These are phyloP conservation scores for Nigrospora oryzae DNA, from an alignment of 2,329 filamentous ascomycete genomes.

Conservation along the genomic window DNA sequence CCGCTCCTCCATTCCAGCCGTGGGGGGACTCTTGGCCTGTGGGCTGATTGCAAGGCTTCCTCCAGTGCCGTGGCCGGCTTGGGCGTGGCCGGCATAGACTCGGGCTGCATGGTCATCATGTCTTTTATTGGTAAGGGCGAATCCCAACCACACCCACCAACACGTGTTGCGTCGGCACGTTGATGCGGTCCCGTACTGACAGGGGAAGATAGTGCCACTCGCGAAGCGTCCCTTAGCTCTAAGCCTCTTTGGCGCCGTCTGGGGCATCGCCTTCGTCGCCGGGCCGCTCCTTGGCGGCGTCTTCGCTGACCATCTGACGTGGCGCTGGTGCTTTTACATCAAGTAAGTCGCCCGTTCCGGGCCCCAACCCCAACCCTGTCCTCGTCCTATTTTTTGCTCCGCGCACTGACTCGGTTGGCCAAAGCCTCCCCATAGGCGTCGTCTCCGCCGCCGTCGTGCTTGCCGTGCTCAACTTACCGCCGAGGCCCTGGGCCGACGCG, in stretches of 20 bases:
- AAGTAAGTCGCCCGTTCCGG: slow-evolving; percentile 1
- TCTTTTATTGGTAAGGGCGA: slow-evolving; percentile 18
- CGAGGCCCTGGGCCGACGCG: slow-evolving; percentile 21
- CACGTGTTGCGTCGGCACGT: no score
- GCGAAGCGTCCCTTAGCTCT: slow-evolving; percentile 9
- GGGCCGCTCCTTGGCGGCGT: slow-evolving; percentile 6
- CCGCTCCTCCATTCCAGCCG: no score
- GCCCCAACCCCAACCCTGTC: not conserved
- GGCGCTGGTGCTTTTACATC: slow-evolving; percentile 11
- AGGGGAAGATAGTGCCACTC: slow-evolving; percentile 3
- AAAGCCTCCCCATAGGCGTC: slow-evolving; percentile 30
- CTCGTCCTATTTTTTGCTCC: not conserved
- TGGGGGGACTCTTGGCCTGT: no score
- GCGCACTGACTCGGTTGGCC: not conserved
- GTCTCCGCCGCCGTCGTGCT: slow-evolving; percentile 37
- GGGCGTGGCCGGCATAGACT: slow-evolving; percentile 18
- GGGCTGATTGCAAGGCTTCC: no score
- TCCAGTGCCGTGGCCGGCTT: slow-evolving; percentile 16
- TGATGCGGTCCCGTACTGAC: no score
- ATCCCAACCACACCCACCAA: no score
- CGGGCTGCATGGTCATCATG: slow-evolving; percentile 16
- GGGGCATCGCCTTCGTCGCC: slow-evolving; percentile 6
- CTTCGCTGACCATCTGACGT: slow-evolving; percentile 4
- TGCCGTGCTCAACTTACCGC: slow-evolving; percentile 33
- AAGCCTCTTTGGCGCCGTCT: slow-evolving; percentile 3